Base-by-base conservation (phyloP, 495 filamentous ascomycete species). In the Penicillium flavigenum region DNA sequence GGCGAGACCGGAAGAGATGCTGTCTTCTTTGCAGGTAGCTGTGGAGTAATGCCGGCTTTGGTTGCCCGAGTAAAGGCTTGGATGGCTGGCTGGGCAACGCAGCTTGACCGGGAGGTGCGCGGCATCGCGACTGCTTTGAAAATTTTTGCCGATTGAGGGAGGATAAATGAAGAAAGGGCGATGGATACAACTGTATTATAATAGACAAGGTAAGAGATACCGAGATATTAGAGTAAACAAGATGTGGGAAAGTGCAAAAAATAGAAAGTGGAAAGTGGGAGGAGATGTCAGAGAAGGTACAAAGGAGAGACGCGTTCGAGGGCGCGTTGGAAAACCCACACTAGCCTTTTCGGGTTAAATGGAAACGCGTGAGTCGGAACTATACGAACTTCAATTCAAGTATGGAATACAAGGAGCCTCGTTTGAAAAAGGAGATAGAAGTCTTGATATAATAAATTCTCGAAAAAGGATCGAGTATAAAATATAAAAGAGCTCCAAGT, bases 41-140 rank as follows among this genome's bases (percentile, higher is more conserved):
- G 59, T 16, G 68, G 51, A 6, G 58, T 42, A 29, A 72, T 51
- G 11, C 76, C 74, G 3, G 74, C 69, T 54, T 79, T 79, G 59
- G 73, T 76, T 63, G 76, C 63, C 67, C 72, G 70, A 63, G 72
- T 64, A 54, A 79, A 79, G 56, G 52, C 62, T 47, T 77, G 73
- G 48, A 79, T 79, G 29, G 63, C 68, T 22, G 59, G 60, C 54
- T 64, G 70, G 51, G 70, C 62, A 58, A 74, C 68, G 68, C 66
- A 44, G 64, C 66, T 57, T 45, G 60, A 58, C 58, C 67, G 61
- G 31, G 72, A 51, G 51, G 67, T 60, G 59, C 72, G 71, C 61
- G 71, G 72, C 75, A 77, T 77, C 63, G 70, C 62, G 54, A 41
- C 56, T 66, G 55, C 64, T 19, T 17, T 44, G 31, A 38, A 64